Evolutionary conservation across 2,329 filamentous ascomycete species (phyloP).

Genomic region (Alternaria solani): DNA sequence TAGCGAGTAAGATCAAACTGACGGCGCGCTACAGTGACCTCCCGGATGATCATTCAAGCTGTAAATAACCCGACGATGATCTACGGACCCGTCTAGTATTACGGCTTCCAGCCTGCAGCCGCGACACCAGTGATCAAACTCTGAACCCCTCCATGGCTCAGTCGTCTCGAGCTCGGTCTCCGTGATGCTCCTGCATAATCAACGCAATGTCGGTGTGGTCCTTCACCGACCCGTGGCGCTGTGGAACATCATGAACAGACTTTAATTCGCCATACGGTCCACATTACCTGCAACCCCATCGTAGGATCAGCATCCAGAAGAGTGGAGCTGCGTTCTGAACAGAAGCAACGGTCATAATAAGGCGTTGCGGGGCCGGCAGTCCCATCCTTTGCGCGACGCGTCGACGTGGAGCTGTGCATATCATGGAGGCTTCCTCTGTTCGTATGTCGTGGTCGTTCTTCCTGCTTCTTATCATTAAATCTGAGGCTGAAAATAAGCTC

Average conservation of each 20-base stretch:
- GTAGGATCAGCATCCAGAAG: constrained; percentile 1
- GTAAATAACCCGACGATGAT: constrained; percentile 5
- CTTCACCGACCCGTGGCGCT: constrained; percentile 7
- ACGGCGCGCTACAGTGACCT: constrained; percentile 2
- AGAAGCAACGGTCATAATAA: constrained; percentile 10
- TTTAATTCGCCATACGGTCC: constrained; percentile 4
- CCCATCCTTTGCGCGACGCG: neutral
- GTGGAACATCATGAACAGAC: constrained; percentile 7
- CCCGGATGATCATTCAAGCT: constrained; percentile 5
- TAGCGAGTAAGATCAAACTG: constrained; percentile 5
- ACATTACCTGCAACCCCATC: neutral
- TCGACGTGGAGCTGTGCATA: constrained; percentile 8
- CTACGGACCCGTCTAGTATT: neutral
- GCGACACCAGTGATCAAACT: constrained; percentile 9
- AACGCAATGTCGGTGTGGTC: constrained; percentile 6
- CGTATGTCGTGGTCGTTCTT: neutral
- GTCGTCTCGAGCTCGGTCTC: constrained; percentile 1
- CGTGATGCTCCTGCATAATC: constrained; percentile 10
- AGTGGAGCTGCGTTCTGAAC: constrained; percentile 3
- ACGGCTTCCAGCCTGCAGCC: neutral
- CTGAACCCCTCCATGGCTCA: neutral
- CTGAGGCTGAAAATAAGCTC: constrained; percentile 1
- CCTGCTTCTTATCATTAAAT: neutral
- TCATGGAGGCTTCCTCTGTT: constrained; percentile 6
- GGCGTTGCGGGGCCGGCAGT: constrained; percentile 16